Conservation (phyloP, 768 basidiomycete species). For the Pisolithus orientalis region DNA sequence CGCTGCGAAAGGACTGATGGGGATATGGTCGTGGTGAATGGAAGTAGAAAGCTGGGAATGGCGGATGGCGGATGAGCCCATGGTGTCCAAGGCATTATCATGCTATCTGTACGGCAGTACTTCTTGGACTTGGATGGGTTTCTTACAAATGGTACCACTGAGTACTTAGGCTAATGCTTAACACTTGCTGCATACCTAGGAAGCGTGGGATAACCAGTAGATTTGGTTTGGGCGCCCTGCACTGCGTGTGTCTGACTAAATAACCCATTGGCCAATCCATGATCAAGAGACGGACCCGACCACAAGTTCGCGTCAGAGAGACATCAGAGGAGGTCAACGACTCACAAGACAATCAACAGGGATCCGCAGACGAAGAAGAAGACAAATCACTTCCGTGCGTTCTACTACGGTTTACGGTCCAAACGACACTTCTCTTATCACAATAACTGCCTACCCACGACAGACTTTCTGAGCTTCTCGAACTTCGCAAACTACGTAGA, state of each 20-base stretch:
- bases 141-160: too few relatives aligned
- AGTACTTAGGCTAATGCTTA: too few relatives aligned
- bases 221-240: not conserved
- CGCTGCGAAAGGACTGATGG: too few relatives aligned
- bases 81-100: too few relatives aligned
- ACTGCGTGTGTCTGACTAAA: not conserved
- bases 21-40: too few relatives aligned
- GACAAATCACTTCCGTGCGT: constrained; percentile 46
- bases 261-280: constrained; percentile 25
- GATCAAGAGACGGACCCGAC: constrained; percentile 73
- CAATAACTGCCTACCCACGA: not conserved
- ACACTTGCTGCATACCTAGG: too few relatives aligned
- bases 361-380: constrained; percentile 32
- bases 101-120: too few relatives aligned
- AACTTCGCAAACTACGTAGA: constrained; percentile 71
- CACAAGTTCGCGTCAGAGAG: constrained; percentile 52
- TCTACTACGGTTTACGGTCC: not conserved
- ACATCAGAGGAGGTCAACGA: constrained; percentile 32
- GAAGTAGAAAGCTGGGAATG: too few relatives aligned
- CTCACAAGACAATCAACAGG: not conserved
- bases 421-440: not conserved
- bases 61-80: too few relatives aligned
- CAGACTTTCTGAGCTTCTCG: constrained; percentile 79
- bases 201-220: not conserved
- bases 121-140: too few relatives aligned